Evolutionary conservation across 208 protist genomes (phyloP).

Genomic region (Crithidia thermophila): DNA sequence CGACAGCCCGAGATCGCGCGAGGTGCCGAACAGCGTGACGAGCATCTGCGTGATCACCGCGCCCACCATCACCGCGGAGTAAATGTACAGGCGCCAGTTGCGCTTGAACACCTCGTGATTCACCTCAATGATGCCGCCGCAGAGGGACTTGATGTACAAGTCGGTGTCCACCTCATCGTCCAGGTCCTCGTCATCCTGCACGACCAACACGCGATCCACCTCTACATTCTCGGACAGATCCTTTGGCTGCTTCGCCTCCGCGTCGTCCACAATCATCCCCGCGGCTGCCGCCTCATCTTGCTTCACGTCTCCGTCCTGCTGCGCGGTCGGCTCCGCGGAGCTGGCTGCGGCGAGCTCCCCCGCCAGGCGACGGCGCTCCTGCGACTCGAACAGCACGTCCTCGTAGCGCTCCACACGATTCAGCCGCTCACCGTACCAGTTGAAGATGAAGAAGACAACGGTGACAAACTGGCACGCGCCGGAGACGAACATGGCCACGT

Average conservation of each 20-base stretch:
- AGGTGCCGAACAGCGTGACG: slow-evolving; percentile 31
- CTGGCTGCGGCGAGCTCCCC: background rate
- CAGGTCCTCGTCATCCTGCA: background rate
- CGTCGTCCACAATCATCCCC: no score
- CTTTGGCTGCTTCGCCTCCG: no score
- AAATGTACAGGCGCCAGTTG: slow-evolving; percentile 27
- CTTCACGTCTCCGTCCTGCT: slow-evolving; percentile 65
- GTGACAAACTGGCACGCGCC: slow-evolving; percentile 36
- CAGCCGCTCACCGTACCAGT: slow-evolving; percentile 49
- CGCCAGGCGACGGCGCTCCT: background rate
- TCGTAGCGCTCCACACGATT: slow-evolving; percentile 40
- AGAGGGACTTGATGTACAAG: slow-evolving; percentile 15
- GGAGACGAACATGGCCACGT: slow-evolving; percentile 37
- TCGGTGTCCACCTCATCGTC: slow-evolving; percentile 8
- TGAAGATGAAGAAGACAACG: slow-evolving; percentile 46
- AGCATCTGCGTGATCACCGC: slow-evolving; percentile 30
- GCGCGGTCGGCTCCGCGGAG: background rate
- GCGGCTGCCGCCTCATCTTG: no score
- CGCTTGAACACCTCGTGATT: slow-evolving; percentile 24
- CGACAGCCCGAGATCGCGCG: slow-evolving; percentile 28
- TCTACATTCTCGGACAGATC: slow-evolving; percentile 26
- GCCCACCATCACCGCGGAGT: slow-evolving; percentile 32
- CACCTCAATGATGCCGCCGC: slow-evolving; percentile 28
- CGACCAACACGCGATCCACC: background rate
- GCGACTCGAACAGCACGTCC: slow-evolving; percentile 23